Base-by-base conservation (phyloP, 2,329 filamentous ascomycete genomes). In the Cytospora piceae region DNA sequence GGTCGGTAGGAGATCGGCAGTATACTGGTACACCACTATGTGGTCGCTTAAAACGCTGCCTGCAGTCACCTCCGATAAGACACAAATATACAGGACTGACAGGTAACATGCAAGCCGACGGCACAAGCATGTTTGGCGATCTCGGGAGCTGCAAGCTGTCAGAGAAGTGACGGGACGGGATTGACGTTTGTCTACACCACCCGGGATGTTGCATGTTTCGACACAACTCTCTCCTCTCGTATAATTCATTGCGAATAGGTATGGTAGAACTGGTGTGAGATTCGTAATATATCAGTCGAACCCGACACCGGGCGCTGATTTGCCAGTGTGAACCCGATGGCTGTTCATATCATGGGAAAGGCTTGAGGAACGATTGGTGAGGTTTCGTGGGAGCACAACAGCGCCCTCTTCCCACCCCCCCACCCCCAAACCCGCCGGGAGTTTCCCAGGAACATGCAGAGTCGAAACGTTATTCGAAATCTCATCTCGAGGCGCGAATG, bases 91-190 rank as follows among this genome's bases (percentile, higher is more conserved):
- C 54, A 55, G 46, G 52, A 34, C 34, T 46, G 24, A 39, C 24
- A 29, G 46, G 29, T 37, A 55, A 46, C 59, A 32, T 34, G 31
- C 59, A 39, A 34, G 51, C 37, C 37, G 37, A 17, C 37, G 37
- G 37, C 37, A 15, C 24, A 49, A 32, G n/a, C 24, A 37, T 27
- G 24, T 14, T 29, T 42, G 59, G 24, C 32, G 32, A 39, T 54
- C 59, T 22, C 24, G 27, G 56, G 15, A 58, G 5, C 52, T 49
- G 52, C 27, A 37, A 34, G 52, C 52, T 62, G 60, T 62, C 60
- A 56, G 60, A 56, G 27, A 37, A 6, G 4, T 34, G 32, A 34
- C 32, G 32, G 32, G 32, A 9, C 7, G 7, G 32, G 32, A 34
- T 34, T 8, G 8, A 34, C 8, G 8, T 8, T 34, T 34, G 32